These are phyloP conservation scores for Brassica incana DNA, from an alignment of 345 rosid genomes.

Conservation along the genomic window DNA sequence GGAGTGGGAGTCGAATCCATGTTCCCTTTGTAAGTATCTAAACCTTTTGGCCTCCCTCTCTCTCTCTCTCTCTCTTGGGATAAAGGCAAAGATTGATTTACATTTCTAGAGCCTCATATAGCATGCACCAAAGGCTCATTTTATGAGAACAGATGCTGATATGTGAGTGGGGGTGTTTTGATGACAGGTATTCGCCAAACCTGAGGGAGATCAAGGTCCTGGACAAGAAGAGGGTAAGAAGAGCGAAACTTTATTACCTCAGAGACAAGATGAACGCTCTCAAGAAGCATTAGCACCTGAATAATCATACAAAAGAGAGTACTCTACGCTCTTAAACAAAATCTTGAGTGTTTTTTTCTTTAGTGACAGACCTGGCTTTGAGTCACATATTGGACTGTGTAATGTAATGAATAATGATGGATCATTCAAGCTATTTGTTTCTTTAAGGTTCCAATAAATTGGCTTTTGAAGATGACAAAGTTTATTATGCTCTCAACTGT, in stretches of 20 bases:
- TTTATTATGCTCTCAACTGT: no score
- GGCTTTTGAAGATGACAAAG: no score
- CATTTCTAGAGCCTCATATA: not conserved
- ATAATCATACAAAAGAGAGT: not conserved
- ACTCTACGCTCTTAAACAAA: not conserved
- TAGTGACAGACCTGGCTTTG: not conserved
- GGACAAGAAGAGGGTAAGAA: constrained; percentile 92
- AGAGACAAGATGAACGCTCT: constrained; percentile 93
- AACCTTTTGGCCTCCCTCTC: not conserved
- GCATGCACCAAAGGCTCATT: not conserved
- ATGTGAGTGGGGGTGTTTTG: constrained; percentile 8
- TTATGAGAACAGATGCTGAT: not conserved
- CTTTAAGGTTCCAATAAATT: not conserved
- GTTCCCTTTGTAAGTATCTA: constrained; percentile 71
- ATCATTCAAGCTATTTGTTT: not conserved
- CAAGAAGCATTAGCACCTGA: constrained; percentile 42
- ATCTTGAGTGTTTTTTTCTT: constrained; percentile 5
- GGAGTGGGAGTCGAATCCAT: constrained; percentile 93
- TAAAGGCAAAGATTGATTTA: not conserved
- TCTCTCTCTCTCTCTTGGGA: not conserved
- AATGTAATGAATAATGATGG: constrained; percentile 19
- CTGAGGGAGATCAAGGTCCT: constrained; percentile 88
- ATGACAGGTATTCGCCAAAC: constrained; percentile 88
- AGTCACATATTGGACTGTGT: not conserved
- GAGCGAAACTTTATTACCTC: constrained; percentile 95